Conservation (phyloP, 2,329 filamentous ascomycete genomes). For the Aspergillus quadrilineatus region DNA sequence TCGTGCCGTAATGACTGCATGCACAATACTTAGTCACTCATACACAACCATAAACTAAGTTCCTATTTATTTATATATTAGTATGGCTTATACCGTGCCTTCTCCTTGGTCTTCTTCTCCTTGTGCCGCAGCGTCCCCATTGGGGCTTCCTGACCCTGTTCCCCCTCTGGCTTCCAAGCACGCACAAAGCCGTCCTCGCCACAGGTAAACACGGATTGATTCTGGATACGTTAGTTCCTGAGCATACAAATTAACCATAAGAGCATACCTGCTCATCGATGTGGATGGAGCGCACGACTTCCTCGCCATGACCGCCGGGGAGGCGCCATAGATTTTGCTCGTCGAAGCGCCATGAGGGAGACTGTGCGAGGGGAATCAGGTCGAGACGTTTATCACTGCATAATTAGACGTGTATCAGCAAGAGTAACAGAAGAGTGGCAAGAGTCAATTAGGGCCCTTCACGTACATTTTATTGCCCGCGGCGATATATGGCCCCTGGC, state of each 20-base stretch:
- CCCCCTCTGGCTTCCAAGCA: conserved; percentile 32
- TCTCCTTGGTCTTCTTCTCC: conserved; percentile 34
- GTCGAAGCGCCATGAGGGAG: conserved; percentile 42
- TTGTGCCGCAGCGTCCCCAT: conserved; percentile 29
- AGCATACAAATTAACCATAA: not conserved
- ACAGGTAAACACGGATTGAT: conserved; percentile 42
- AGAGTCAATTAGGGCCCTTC: not conserved
- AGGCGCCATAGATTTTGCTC: conserved; percentile 42
- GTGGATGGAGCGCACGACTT: conserved; percentile 48
- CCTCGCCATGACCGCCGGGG: conserved; percentile 49
- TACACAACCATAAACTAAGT: too few species aligned
- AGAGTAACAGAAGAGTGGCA: not conserved
- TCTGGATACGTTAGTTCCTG: conserved; percentile 28
- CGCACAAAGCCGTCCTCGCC: conserved; percentile 47
- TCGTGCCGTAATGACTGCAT: too few species aligned
- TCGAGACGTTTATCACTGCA: conserved; percentile 44
- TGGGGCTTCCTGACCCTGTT: conserved; percentile 16
- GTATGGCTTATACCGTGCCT: conserved; percentile 42
- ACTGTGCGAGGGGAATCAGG: conserved; percentile 39
- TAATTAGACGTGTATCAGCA: conserved; percentile 2
- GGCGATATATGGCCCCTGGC: conserved; percentile 45
- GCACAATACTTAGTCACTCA: too few species aligned
- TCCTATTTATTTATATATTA: conserved; percentile 5
- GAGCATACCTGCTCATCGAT: conserved; percentile 43
- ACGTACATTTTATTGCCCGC: conserved; percentile 52